These are phyloP conservation scores for Bruguiera hainesii DNA, from an alignment of 441 rosid species.

Conservation along the genomic window DNA sequence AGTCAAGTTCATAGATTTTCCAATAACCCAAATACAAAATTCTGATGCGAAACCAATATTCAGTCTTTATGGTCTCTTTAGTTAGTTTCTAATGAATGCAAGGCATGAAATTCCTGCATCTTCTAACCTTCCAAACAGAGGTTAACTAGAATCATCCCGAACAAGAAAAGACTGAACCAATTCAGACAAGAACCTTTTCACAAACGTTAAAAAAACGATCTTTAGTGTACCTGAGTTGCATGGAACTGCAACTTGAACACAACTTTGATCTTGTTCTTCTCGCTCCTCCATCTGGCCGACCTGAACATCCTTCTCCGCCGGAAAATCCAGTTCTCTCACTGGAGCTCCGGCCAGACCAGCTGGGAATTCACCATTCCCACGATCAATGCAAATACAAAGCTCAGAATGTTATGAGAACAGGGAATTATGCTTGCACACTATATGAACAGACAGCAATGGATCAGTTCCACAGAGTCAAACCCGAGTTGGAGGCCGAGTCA, in stretches of 20 bases:
- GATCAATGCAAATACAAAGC: slow-evolving; percentile 27
- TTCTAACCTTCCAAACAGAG: slow-evolving; percentile 20
- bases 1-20: slow-evolving; percentile 4
- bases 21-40: slow-evolving; percentile 11
- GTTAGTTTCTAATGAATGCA: not conserved
- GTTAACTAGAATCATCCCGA: not conserved
- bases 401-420: not conserved
- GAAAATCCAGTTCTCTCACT: slow-evolving; percentile 23
- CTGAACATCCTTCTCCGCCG: slow-evolving; percentile 53
- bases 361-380: slow-evolving; percentile 27
- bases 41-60: not conserved
- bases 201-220: not conserved
- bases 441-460: not conserved
- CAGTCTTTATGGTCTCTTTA: not conserved
- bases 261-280: slow-evolving; percentile 71
- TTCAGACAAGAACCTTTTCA: not conserved
- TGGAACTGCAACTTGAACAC: slow-evolving; percentile 79
- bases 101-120: slow-evolving; percentile 10
- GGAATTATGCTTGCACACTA: not conserved
- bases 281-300: slow-evolving; percentile 77
- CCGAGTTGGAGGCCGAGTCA: slow-evolving; percentile 20
- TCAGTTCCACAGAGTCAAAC: not conserved
- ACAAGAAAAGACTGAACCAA: not conserved
- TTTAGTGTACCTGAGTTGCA: slow-evolving; percentile 58
- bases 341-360: slow-evolving; percentile 31